phyloP scores from a whole-genome alignment of 1,284 basidiomycete species.

The Laetiporus sulphureus region DNA sequence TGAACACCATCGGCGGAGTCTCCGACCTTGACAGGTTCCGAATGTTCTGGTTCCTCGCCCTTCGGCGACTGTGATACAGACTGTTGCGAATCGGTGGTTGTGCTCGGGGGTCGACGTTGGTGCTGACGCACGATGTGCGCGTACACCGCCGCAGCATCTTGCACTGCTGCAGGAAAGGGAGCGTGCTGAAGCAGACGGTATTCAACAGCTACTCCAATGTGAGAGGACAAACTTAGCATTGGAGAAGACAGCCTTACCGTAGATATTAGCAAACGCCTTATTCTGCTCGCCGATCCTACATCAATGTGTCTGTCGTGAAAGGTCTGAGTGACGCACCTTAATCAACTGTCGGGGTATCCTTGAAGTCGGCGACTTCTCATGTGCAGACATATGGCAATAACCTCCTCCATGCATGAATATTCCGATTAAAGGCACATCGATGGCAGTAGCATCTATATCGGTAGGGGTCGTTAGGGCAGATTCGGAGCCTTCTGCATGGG shows the following conservation, averaged over 20 bases:
- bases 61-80: slow-evolving; percentile 1
- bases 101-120: slow-evolving; percentile 3
- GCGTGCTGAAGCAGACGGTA: slow-evolving; percentile 45
- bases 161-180: slow-evolving; percentile 56
- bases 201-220: slow-evolving; percentile 31
- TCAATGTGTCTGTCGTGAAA: neutral
- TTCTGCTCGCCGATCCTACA: slow-evolving; percentile 11
- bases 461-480: slow-evolving; percentile 7
- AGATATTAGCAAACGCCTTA: slow-evolving; percentile 33
- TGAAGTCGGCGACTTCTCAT: slow-evolving; percentile 40
- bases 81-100: neutral
- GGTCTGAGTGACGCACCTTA: slow-evolving; percentile 19
- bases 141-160: slow-evolving; percentile 58
- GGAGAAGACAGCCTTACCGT: slow-evolving; percentile 17
- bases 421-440: slow-evolving; percentile 31
- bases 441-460: slow-evolving; percentile 18
- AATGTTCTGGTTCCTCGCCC: slow-evolving; percentile 4
- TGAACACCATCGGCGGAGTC: slow-evolving; percentile 3
- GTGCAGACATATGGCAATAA: slow-evolving; percentile 50
- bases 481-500: neutral
- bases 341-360: slow-evolving; percentile 40
- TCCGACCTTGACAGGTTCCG: slow-evolving; percentile 9
- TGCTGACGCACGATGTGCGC: slow-evolving; percentile 39
- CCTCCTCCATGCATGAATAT: slow-evolving; percentile 48
- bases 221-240: neutral